Percentiles rank a stretch among this genome's conserved stretches.
phyloP scores from a whole-genome alignment of 805 yeast species.

The Saccharomycopsis sp. region DNA sequence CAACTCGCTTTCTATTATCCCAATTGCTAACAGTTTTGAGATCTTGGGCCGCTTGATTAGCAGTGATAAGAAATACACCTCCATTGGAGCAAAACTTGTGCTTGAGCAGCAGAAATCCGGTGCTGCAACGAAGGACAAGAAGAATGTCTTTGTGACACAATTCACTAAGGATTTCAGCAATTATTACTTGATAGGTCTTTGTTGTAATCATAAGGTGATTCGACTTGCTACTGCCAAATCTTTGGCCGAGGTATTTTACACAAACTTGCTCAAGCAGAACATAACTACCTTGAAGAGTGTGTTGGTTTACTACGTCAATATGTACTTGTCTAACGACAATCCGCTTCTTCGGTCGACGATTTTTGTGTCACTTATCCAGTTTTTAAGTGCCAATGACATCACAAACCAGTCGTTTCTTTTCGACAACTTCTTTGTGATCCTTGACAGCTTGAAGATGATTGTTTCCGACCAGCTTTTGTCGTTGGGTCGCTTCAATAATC shows the following conservation, averaged over 20 bases:
- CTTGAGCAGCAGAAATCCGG: conserved; percentile 8
- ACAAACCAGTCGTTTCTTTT: conserved; percentile 27
- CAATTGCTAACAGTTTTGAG: conserved; percentile 18
- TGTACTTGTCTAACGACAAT: conserved; percentile 24
- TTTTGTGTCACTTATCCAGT: conserved; percentile 34
- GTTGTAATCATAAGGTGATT: conserved; percentile 20
- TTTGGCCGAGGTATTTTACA: conserved; percentile 31
- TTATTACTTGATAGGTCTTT: conserved; percentile 17
- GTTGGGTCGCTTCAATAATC: conserved; percentile 21
- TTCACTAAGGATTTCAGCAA: conserved; percentile 15
- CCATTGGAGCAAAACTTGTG: conserved; percentile 11
- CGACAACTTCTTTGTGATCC: conserved; percentile 25
- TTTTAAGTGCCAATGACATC: conserved; percentile 26
- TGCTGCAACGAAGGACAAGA: conserved; percentile 3
- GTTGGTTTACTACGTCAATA: conserved; percentile 22
- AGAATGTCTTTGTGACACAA: conserved; percentile 19
- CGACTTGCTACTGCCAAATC: conserved; percentile 29
- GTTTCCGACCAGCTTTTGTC: conserved; percentile 27
- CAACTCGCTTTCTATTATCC: conserved; percentile 13
- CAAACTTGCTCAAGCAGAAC: conserved; percentile 8
- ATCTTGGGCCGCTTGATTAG: conserved; percentile 10
- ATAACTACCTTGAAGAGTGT: conserved; percentile 23
- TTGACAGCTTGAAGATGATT: conserved; percentile 24
- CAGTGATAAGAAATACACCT: conserved; percentile 14
- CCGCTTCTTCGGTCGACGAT: conserved; percentile 27